These are phyloP conservation scores for Akanthomyces muscarius DNA, from an alignment of 2,329 filamentous ascomycete species.

Conservation along the genomic window DNA sequence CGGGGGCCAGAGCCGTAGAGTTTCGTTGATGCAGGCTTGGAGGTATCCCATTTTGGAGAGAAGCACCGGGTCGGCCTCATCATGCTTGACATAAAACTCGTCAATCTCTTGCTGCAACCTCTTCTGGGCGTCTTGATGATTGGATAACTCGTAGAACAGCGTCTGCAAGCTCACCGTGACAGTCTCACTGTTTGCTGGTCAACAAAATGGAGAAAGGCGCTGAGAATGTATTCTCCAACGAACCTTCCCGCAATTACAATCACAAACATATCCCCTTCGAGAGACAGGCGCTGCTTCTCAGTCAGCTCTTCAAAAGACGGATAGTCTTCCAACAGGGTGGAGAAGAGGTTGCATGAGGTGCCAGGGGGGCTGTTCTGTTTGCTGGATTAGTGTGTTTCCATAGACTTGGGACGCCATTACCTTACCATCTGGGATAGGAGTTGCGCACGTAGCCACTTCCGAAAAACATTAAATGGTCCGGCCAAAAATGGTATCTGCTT, in stretches of 20 bases:
- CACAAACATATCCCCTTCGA: constrained; percentile 28
- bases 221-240: not conserved
- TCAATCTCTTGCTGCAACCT: constrained; percentile 39
- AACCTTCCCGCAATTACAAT: constrained; percentile 33
- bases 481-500: not conserved
- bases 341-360: constrained; percentile 24
- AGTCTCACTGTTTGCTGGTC: constrained; percentile 28
- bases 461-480: not conserved
- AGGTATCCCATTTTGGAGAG: constrained; percentile 28
- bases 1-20: constrained; percentile 35
- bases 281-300: constrained; percentile 23
- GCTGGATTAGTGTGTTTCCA: no score
- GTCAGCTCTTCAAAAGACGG: constrained; percentile 20
- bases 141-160: constrained; percentile 33
- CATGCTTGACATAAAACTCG: constrained; percentile 18
- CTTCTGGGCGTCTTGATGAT: constrained; percentile 32
- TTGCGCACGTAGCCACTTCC: not conserved
- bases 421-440: not conserved
- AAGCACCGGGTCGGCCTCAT: constrained; percentile 18
- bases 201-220: not conserved
- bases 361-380: not conserved
- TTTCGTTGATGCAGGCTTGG: constrained; percentile 38
- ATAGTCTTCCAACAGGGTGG: constrained; percentile 29
- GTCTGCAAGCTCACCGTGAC: constrained; percentile 32
- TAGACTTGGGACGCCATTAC: not conserved